Percentiles rank a stretch among this genome's conserved stretches.
These are phyloP conservation scores for Blastomyces gilchristii DNA, from an alignment of 2,329 filamentous ascomycete genomes.

Conservation along the genomic window DNA sequence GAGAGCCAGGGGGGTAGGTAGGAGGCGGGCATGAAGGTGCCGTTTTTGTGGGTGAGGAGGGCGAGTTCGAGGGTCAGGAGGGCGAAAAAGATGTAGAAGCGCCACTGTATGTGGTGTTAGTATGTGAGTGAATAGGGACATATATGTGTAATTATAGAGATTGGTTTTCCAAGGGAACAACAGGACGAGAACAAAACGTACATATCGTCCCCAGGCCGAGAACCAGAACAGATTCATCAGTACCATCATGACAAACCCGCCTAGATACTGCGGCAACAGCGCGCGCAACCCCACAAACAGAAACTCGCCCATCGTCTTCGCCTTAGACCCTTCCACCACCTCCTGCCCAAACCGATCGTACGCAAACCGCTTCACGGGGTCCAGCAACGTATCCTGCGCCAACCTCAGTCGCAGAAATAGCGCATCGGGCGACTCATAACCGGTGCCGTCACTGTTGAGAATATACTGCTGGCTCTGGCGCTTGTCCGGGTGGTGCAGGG, in stretches of 20 bases:
- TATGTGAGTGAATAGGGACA: background rate
- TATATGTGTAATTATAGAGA: background rate
- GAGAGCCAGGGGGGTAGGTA: constrained; percentile 26
- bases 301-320: constrained; percentile 58
- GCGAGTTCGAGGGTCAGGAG: constrained; percentile 49
- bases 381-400: constrained; percentile 70
- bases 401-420: constrained; percentile 76
- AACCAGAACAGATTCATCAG: constrained; percentile 34
- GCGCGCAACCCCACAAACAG: constrained; percentile 53
- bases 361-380: constrained; percentile 67
- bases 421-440: constrained; percentile 27
- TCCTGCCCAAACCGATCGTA: constrained; percentile 82
- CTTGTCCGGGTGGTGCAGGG: constrained; percentile 77
- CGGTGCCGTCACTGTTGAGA: constrained; percentile 28
- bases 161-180: no score
- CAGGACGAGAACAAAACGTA: constrained; percentile 22
- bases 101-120: constrained; percentile 32
- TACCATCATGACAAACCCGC: constrained; percentile 28
- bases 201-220: constrained; percentile 37
- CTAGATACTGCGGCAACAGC: constrained; percentile 31
- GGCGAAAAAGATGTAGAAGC: constrained; percentile 43
- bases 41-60: constrained; percentile 44
- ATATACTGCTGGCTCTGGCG: constrained; percentile 47
- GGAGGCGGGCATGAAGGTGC: constrained; percentile 27
- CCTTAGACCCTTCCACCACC: constrained; percentile 49